Conservation (phyloP, 768 basidiomycete genomes). For the Leucosporidium yakuticum region DNA sequence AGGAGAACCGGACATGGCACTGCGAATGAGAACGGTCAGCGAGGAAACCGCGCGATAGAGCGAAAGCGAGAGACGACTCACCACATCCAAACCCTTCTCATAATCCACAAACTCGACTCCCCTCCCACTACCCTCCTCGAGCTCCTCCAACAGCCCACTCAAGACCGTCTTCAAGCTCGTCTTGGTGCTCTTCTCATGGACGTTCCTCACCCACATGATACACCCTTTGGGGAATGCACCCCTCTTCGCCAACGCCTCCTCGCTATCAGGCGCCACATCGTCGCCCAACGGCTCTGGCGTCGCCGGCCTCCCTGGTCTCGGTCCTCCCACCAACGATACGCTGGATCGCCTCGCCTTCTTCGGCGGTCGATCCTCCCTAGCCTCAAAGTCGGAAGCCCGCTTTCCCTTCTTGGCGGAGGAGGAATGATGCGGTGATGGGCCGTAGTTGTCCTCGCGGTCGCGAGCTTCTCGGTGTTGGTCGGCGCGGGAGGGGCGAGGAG, state of each 20-base stretch:
- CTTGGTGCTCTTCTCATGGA: slow-evolving; percentile 25
- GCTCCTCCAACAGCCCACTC: slow-evolving; percentile 16
- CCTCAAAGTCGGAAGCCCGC: background rate
- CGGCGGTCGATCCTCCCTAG: no score
- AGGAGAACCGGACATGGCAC: slow-evolving; percentile 29
- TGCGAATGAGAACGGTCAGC: background rate
- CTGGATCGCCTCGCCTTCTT: no score
- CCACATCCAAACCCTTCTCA: slow-evolving; percentile 23
- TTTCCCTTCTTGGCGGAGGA: background rate
- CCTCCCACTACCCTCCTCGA: slow-evolving; percentile 31
- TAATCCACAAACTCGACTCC: slow-evolving; percentile 32
- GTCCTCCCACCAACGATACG: no score
- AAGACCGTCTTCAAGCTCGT: slow-evolving; percentile 23
- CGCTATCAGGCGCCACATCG: background rate
- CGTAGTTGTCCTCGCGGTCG: background rate
- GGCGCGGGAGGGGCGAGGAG: background rate
- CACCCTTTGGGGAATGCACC: slow-evolving; percentile 24
- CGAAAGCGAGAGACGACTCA: background rate
- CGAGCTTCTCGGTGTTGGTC: background rate
- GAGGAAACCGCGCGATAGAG: background rate
- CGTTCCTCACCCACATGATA: slow-evolving; percentile 28
- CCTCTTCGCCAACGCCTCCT: slow-evolving; percentile 6
- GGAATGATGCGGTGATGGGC: background rate
- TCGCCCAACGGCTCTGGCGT: background rate
- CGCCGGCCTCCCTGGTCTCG: no score